Base-by-base conservation (phyloP, 208 protist genomes). In the Leishmania braziliensis region DNA sequence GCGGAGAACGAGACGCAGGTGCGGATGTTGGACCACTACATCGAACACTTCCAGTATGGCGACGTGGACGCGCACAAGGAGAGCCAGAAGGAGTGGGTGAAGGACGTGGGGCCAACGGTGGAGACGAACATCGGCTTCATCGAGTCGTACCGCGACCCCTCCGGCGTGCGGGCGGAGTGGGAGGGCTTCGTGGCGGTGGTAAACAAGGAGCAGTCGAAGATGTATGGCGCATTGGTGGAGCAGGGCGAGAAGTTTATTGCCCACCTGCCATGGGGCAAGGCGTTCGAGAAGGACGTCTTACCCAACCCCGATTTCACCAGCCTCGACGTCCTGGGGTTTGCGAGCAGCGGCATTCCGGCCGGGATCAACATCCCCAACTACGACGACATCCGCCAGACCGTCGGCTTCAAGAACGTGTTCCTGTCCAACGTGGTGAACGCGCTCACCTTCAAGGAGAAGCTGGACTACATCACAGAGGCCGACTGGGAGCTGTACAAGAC, bases 41-140 rank as follows among this genome's bases (percentile, higher is more conserved):
- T 97, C 14, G 84, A 82, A 66, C 86, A 91, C 75, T 99, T 99
- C 80, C 65, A 29, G 33, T 12, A n/a, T 58, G 97, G 97, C 58
- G 78, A 87, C 77, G 93, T 98, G 26, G 76, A 98, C 33, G 93
- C 62, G 54, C 94, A 98, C 93, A 98, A 95, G 77, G 92, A 95
- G 68, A 92, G 88, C 26, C 96, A 98, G 86, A 89, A 85, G 72
- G 82, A 83, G 81, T 99, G 97, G 97, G 92, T 99, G 75, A 92
- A 95, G 87, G 96, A 99, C 76, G 80, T 93, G n/a, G 89, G 88
- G 6, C 97, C 97, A 14, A 84, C 84, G 12, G 95, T 99, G 66
- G 97, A 99, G 88, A 97, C 92, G 29, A 98, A 99, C 86, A 97
- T 99, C 79, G 97, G 97, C 76, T 99, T 98, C 84, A 97, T 98